Percentiles rank a stretch among this genome's conserved stretches.
phyloP scores from a whole-genome alignment of 805 yeast species.

The Hanseniaspora pseudoguilliermondii region DNA sequence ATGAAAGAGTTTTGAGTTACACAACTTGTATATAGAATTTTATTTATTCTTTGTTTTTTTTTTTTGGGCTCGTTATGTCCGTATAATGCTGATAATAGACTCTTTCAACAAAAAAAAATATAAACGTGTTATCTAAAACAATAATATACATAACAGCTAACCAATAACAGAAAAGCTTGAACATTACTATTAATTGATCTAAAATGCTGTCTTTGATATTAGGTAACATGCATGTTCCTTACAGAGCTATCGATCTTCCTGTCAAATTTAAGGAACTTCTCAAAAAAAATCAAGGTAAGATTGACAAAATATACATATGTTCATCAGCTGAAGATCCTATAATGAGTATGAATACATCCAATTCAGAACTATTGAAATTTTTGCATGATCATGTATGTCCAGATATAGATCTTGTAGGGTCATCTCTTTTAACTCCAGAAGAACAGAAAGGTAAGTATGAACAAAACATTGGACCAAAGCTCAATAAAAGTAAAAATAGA shows the following conservation, averaged over 20 bases:
- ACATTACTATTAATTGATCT: not conserved
- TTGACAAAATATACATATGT: conserved; percentile 12
- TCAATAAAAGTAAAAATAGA: not conserved
- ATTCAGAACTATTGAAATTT: not conserved
- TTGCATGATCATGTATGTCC: not conserved
- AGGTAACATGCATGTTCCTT: conserved; percentile 86
- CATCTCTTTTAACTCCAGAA: not conserved
- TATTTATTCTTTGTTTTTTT: too few species aligned
- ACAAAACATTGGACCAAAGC: not conserved
- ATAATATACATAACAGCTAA: not conserved
- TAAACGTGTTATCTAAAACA: not conserved
- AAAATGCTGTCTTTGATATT: conserved; percentile 63
- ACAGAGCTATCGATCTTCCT: conserved; percentile 54
- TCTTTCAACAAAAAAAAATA: not conserved
- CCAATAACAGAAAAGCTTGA: not conserved
- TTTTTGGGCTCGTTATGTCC: not conserved
- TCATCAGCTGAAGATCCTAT: conserved; percentile 7
- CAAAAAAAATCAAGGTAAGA: conserved; percentile 3
- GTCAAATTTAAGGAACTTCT: conserved; percentile 51
- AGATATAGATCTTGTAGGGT: conserved; percentile 3
- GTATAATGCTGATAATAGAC: not conserved
- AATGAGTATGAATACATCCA: not conserved
- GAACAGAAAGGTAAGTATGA: not conserved
- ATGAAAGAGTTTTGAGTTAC: conserved; percentile 32
- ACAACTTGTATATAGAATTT: not conserved